phyloP scores from a whole-genome alignment of 139 green algal genomes.

The Tetradesmus lagerheimii region DNA sequence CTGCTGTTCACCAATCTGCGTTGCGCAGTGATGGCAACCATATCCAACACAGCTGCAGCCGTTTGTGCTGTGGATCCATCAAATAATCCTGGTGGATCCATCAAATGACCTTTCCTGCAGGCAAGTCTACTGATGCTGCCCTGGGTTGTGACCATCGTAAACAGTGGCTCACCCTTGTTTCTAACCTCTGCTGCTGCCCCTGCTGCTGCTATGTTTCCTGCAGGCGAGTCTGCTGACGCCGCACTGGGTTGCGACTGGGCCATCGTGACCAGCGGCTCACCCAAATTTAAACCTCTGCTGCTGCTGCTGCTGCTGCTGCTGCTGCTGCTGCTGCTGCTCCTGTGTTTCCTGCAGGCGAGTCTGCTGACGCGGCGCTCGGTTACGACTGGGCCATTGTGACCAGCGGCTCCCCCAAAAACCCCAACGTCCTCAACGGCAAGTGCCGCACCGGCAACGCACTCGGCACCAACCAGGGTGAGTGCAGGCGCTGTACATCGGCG shows the following conservation, averaged over 20 bases:
- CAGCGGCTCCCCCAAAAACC: constrained; percentile 27
- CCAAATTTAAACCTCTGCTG: no score
- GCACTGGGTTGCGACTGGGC: constrained; percentile 28
- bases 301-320: neutral
- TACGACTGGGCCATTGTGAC: constrained; percentile 62
- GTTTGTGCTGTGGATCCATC: no score
- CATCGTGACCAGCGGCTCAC: no score
- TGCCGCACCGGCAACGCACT: constrained; percentile 34
- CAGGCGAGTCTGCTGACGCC: constrained; percentile 1
- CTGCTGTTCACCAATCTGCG: no score
- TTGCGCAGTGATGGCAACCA: no score
- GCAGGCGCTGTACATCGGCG: no score
- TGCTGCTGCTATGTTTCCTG: neutral
- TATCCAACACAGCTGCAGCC: no score
- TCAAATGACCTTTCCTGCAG: no score
- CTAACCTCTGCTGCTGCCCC: no score
- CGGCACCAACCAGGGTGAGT: constrained; percentile 47
- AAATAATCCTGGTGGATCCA: no score
- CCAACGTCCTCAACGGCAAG: constrained; percentile 37
- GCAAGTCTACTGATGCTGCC: neutral
- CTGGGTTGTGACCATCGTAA: no score
- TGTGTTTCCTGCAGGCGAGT: constrained; percentile 18
- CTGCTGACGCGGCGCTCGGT: constrained; percentile 27
- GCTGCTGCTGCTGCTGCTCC: neutral
- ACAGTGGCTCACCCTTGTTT: no score